Evolutionary conservation across 2,329 filamentous ascomycete genomes (phyloP).

Genomic region (Ciborinia camelliae): DNA sequence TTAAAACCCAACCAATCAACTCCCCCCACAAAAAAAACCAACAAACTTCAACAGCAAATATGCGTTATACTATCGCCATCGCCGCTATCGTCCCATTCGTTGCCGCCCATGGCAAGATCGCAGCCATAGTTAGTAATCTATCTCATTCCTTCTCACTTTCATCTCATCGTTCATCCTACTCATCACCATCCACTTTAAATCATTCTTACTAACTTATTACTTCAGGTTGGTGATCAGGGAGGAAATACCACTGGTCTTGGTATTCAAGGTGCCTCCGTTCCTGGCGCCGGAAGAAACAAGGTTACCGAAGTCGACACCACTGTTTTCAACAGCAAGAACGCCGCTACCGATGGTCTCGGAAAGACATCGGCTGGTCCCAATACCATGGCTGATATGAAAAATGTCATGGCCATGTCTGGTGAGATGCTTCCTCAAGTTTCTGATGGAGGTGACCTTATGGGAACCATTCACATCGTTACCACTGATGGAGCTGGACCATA

Average conservation of each 20-base stretch:
- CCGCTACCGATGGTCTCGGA: conserved; percentile 51
- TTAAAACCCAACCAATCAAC: conserved; percentile 19
- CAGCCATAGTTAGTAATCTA: conserved; percentile 30
- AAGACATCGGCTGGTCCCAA: conserved; percentile 53
- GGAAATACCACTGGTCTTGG: conserved; percentile 45
- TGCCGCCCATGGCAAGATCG: conserved; percentile 59
- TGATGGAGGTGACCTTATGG: conserved; percentile 53
- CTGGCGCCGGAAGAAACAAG: conserved; percentile 42
- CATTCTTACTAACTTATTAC: conserved; percentile 14
- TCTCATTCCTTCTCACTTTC: background rate
- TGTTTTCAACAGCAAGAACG: conserved; percentile 51
- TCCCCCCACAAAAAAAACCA: too few species aligned
- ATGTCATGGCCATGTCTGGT: conserved; percentile 56
- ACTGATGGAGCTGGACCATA: conserved; percentile 56
- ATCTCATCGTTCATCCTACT: background rate
- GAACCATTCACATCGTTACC: conserved; percentile 67
- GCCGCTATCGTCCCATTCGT: conserved; percentile 54
- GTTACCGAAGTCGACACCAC: conserved; percentile 47
- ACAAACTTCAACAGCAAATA: conserved; percentile 29
- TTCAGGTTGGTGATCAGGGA: conserved; percentile 39
- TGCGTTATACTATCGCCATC: conserved; percentile 33
- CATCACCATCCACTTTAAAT: background rate
- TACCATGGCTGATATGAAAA: conserved; percentile 55
- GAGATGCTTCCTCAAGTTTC: conserved; percentile 56
- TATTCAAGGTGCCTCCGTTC: conserved; percentile 43